Evolutionary conservation across 2,329 filamentous ascomycete genomes (phyloP), one percentile per base, ranked within the genome.

Genomic region (Exophiala aquamarina): DNA sequence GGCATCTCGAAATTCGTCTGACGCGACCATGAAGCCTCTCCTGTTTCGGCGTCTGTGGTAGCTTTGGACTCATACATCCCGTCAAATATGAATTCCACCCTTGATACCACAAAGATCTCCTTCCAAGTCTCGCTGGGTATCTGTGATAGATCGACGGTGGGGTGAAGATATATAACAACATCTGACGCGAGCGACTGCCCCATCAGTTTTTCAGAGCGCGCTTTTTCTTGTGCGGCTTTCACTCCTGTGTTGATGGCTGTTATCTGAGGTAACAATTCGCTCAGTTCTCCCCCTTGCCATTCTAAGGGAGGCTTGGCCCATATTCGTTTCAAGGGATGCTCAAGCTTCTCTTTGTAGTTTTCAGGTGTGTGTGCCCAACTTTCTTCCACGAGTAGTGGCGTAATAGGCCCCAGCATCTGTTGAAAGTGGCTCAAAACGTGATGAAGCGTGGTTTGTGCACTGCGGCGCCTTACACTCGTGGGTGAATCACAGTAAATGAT

Each of bases 321-420:
- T 26, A 67, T 61, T 29, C 72, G 69, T 57, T 67, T 63, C 49
- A 75, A 61, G 36, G 74, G 71, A 60, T 77, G 70, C 23, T 63
- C 58, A n/a, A 61, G 60, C 31, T 75, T 70, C 17, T 73, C 63
- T 41, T 76, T 77, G 66, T 93, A 78, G 66, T 76, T 78, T 8
- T 72, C 67, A 0, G 91, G 88, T 3, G 84, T 78, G 66, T 90
- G 81, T 44, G 85, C 83, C 89, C 89, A 95, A 1, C 86, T 85
- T 69, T 97, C 92, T 63, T 95, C 88, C 1, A 96, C 86, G 3
- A 97, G 77, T 31, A 91, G 66, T 1, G 92, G 92, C 8, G 85
- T 86, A 45, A 95, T 79, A 1, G 92, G 90, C 2, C 81, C 84
- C 21, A 97, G 74, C 77, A 95, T 89, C 44, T 84, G 79, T 52